Evolutionary conservation across 345 rosid genomes (phyloP).

Genomic region (Syzygium grande): DNA sequence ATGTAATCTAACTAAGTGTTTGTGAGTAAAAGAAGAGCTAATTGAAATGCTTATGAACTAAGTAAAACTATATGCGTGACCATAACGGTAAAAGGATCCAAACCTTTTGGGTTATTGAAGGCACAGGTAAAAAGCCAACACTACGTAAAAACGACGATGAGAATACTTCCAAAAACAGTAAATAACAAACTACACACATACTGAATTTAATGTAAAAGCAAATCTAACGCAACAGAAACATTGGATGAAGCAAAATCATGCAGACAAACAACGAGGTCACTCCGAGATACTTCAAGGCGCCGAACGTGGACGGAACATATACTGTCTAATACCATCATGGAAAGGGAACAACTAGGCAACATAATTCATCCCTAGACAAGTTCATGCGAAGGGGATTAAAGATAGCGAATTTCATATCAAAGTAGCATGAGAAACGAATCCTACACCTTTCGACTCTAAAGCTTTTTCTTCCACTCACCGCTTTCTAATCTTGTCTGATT

Average conservation of each 20-base stretch:
- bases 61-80: too few relatives aligned
- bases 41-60: too few relatives aligned
- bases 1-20: too few relatives aligned
- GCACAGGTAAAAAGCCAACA: not conserved
- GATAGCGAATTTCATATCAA: rapidly evolving
- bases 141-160: not conserved
- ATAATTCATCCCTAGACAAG: not conserved
- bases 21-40: too few relatives aligned
- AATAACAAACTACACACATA: not conserved
- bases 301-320: not conserved
- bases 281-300: not conserved
- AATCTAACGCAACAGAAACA: not conserved
- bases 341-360: not conserved
- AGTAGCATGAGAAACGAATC: not conserved
- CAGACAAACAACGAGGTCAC: not conserved
- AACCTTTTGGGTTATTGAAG: too few relatives aligned
- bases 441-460: not conserved
- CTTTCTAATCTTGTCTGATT: not conserved
- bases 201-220: not conserved
- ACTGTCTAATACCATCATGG: not conserved
- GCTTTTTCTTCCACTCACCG: not conserved
- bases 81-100: too few relatives aligned
- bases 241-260: not conserved
- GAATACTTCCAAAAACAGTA: not conserved
- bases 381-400: not conserved